phyloP scores from a whole-genome alignment of 495 filamentous ascomycete genomes.

The Sordaria brevicollis region DNA sequence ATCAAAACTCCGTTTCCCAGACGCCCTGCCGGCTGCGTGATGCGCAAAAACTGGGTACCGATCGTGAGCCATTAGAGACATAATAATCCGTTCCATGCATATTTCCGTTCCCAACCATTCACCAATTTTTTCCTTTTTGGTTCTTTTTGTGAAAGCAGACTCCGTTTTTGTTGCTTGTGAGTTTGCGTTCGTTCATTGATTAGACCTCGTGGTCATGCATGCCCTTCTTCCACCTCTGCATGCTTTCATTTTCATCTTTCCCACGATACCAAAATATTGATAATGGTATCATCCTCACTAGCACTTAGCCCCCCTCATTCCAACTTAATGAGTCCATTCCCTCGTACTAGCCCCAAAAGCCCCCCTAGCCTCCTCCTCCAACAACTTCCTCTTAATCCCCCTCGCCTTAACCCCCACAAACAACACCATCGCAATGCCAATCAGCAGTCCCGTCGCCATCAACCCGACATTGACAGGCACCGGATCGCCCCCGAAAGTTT shows the following conservation, averaged over 20 bases:
- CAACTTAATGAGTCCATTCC: not conserved
- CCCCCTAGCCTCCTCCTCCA: conserved; percentile 30
- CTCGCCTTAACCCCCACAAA: conserved; percentile 40
- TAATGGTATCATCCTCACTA: no score
- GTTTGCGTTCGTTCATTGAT: no score
- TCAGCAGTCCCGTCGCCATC: conserved; percentile 45
- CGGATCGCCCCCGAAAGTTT: conserved; percentile 59
- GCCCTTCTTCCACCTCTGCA: no score
- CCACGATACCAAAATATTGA: no score
- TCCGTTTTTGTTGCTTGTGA: not conserved
- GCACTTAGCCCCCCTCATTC: not conserved
- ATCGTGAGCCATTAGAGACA: no score
- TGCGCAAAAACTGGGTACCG: no score
- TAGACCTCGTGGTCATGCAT: no score
- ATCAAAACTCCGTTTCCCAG: no score
- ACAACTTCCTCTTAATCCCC: conserved; percentile 18
- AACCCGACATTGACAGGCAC: conserved; percentile 68
- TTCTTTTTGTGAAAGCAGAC: not conserved
- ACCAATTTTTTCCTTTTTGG: not conserved
- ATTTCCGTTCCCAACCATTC: not conserved
- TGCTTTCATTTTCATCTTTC: no score
- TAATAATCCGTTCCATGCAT: no score
- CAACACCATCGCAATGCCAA: conserved; percentile 48
- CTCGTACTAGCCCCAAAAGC: conserved; percentile 13
- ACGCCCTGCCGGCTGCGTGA: no score